Conservation (phyloP, 139 green algal species). For the Chlamydomonas schloesseri region DNA sequence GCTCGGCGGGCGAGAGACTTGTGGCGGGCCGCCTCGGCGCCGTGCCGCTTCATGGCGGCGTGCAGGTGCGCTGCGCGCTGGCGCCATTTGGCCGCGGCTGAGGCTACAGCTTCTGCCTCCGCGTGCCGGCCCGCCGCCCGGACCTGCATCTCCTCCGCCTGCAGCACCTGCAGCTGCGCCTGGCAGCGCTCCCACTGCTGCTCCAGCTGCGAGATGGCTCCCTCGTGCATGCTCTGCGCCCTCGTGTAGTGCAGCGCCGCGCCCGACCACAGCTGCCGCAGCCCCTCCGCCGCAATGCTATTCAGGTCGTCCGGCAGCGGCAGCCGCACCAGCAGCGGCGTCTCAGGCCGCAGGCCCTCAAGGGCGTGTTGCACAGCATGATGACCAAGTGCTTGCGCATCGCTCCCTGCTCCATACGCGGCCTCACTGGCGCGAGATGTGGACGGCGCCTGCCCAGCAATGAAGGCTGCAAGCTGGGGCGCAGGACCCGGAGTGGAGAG, state of each 20-base stretch:
- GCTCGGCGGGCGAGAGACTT: neutral
- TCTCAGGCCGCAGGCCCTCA: neutral
- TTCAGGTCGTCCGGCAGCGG: constrained; percentile 20
- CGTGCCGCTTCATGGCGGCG: neutral
- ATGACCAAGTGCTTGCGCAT: neutral
- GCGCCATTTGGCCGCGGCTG: neutral
- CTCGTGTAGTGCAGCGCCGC: constrained; percentile 31
- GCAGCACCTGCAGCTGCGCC: constrained; percentile 32
- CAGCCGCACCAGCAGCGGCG: neutral
- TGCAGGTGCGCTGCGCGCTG: constrained; percentile 1
- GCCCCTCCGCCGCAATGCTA: neutral
- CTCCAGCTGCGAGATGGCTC: neutral
- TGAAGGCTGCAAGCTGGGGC: no score
- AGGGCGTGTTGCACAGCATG: neutral
- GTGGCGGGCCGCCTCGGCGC: neutral
- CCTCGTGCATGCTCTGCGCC: constrained; percentile 16
- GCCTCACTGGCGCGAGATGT: neutral
- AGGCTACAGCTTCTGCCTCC: neutral
- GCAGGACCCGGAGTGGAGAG: no score
- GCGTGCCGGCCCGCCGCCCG: neutral
- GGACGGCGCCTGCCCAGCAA: no score
- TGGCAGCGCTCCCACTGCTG: constrained; percentile 13
- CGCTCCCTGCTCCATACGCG: no score
- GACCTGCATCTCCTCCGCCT: constrained; percentile 17
- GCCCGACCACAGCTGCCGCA: constrained; percentile 4